A percentile compares a stretch with the other conserved stretches of the same genome.
phyloP scores from a whole-genome alignment of 2,329 filamentous ascomycete genomes.

The Fusarium luffae region DNA sequence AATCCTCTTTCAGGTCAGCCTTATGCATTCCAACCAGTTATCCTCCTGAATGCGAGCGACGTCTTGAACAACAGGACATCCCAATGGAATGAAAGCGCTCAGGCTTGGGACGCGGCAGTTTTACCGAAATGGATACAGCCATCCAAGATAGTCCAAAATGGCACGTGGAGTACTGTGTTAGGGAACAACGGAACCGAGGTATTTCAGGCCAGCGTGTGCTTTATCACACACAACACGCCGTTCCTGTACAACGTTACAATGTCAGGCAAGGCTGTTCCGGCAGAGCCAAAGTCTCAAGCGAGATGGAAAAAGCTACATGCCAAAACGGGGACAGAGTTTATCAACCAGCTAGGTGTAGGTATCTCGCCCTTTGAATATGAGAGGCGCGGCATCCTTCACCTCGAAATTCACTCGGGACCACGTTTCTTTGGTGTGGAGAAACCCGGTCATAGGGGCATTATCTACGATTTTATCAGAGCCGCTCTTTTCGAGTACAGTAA shows the following conservation, averaged over 20 bases:
- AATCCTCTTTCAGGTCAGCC: slow-evolving; percentile 1
- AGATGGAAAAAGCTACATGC: background rate
- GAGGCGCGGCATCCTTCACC: slow-evolving; percentile 2
- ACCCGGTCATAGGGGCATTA: too few relatives aligned
- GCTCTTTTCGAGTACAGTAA: background rate
- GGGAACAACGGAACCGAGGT: background rate
- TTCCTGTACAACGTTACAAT: slow-evolving; percentile 21
- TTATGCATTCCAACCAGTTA: background rate
- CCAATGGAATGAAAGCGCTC: too few relatives aligned
- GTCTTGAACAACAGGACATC: accelerated
- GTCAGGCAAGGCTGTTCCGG: background rate
- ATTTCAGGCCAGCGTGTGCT: background rate
- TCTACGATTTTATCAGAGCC: background rate
- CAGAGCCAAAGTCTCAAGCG: background rate
- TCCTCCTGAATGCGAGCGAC: slow-evolving; percentile 9
- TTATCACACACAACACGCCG: background rate
- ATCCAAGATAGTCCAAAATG: accelerated
- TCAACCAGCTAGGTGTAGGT: background rate
- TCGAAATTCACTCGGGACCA: background rate
- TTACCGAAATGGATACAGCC: background rate
- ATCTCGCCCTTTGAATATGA: accelerated
- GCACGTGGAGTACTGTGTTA: slow-evolving; percentile 7
- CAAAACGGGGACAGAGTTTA: accelerated
- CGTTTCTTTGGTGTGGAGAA: background rate
- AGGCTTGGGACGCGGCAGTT: accelerated